phyloP scores from a whole-genome alignment of 1,284 basidiomycete species.

The Ustilago esculenta region DNA sequence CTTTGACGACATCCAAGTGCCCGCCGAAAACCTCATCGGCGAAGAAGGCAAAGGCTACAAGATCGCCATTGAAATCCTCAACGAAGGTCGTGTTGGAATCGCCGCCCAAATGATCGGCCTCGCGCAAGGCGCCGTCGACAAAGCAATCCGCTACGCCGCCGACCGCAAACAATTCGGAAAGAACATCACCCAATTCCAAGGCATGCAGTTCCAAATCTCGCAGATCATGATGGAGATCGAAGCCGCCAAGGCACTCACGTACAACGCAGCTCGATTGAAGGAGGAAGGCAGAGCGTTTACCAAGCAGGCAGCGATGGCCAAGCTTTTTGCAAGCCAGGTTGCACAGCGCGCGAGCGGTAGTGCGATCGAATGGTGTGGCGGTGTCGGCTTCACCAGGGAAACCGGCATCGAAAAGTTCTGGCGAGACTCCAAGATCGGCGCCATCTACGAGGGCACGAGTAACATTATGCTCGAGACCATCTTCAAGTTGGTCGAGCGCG shows the following conservation, averaged over 20 bases:
- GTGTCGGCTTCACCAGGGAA: slow-evolving; percentile 83
- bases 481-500: slow-evolving; percentile 72
- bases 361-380: slow-evolving; percentile 97
- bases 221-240: slow-evolving; percentile 85
- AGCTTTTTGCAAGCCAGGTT: slow-evolving; percentile 83
- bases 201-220: slow-evolving; percentile 94
- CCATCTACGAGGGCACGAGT: slow-evolving; percentile 89
- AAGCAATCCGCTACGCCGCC: slow-evolving; percentile 90
- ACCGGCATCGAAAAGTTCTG: slow-evolving; percentile 86
- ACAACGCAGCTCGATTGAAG: slow-evolving; percentile 92
- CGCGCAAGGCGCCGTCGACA: slow-evolving; percentile 95
- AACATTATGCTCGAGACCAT: slow-evolving; percentile 93
- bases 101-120: slow-evolving; percentile 85
- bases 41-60: slow-evolving; percentile 96
- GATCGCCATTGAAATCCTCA: slow-evolving; percentile 92
- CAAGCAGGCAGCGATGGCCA: slow-evolving; percentile 94
- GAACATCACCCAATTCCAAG: slow-evolving; percentile 84
- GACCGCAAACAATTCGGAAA: slow-evolving; percentile 94
- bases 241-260: slow-evolving; percentile 89
- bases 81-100: slow-evolving; percentile 97
- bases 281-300: slow-evolving; percentile 92
- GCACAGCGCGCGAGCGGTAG: slow-evolving; percentile 86
- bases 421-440: slow-evolving; percentile 80
- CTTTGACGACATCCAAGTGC: slow-evolving; percentile 94
- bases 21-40: slow-evolving; percentile 91